These are phyloP conservation scores for Trichomonas tenax DNA, from an alignment of 208 protist species.

Conservation along the genomic window DNA sequence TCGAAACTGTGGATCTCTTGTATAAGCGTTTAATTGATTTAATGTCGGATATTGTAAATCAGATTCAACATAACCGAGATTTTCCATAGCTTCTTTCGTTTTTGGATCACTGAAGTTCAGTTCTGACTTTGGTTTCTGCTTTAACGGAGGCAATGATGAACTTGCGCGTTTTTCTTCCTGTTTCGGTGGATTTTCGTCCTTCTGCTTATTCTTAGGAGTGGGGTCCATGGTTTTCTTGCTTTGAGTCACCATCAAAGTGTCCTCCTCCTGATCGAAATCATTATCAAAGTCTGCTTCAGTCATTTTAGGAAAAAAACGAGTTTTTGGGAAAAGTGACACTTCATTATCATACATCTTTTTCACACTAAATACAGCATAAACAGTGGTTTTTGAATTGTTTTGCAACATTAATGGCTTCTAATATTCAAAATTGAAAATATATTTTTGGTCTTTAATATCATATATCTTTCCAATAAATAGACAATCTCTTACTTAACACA, in stretches of 20 bases:
- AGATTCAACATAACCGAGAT: not conserved
- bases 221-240: not conserved
- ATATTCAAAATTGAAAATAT: too few relatives aligned
- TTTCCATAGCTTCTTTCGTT: not conserved
- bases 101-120: constrained; percentile 3
- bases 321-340: not conserved
- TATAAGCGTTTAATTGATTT: not conserved
- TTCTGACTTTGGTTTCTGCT: not conserved
- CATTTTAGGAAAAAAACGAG: not conserved
- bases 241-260: not conserved
- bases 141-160: not conserved
- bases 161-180: not conserved
- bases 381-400: too few relatives aligned
- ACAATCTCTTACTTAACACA: too few relatives aligned
- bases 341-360: too few relatives aligned
- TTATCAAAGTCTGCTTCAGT: not conserved
- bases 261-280: not conserved
- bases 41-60: not conserved
- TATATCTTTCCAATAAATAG: too few relatives aligned
- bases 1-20: not conserved
- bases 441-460: too few relatives aligned
- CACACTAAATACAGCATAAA: too few relatives aligned
- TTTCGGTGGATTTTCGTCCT: not conserved
- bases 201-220: not conserved
- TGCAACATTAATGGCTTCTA: too few relatives aligned